Evolutionary conservation across 169 alveolate species (phyloP), one percentile per base, ranked within the genome.

Genomic region (Plasmodium berghei): DNA sequence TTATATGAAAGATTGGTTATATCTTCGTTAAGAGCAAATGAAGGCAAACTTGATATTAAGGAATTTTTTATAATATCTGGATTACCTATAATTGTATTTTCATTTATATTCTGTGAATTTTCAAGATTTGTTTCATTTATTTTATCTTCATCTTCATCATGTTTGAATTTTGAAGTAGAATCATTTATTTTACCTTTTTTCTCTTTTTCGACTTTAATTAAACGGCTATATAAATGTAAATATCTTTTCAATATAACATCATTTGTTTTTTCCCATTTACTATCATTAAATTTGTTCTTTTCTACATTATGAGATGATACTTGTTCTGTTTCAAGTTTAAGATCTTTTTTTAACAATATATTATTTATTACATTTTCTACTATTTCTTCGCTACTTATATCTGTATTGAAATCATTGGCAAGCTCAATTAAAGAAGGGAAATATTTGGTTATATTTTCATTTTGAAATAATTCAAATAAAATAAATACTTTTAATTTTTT

Each of bases 1-100:
- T 45, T 62, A 6, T 48, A 72, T 8, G 74, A 67, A 12, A 61
- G 26, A 24, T 69, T 88, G 1, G 42, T 89, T 42, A 93, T 93
- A 46, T 93, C 96, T 12, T 88, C 86, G 54, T 77, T 77, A 28
- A 77, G 26, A 0, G 42, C 18, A 64, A 77, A 77, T 1, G 89
- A 77, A 0, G 89, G 89, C 14, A 77, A 63, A 56, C 89, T 77
- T 16, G 59, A 46, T 18, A 63, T 18, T 20, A 77, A 26, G 18
- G 72, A 63, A 24, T 77, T 56, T 14, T 48, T 77, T 48, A 77
- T 63, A 16, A 12, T 8, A 16, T 40, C 20, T 26, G 34, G 71
- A 63, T 77, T 77, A 10, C 64, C 20, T 24, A 66, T 45, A 62
- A 20, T 16, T 20, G 9, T n/a, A 28, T 28, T 28, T 28, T 28